Base-by-base conservation (phyloP, 1,284 basidiomycete genomes). In the Mycosarcoma mackinlayi region DNA sequence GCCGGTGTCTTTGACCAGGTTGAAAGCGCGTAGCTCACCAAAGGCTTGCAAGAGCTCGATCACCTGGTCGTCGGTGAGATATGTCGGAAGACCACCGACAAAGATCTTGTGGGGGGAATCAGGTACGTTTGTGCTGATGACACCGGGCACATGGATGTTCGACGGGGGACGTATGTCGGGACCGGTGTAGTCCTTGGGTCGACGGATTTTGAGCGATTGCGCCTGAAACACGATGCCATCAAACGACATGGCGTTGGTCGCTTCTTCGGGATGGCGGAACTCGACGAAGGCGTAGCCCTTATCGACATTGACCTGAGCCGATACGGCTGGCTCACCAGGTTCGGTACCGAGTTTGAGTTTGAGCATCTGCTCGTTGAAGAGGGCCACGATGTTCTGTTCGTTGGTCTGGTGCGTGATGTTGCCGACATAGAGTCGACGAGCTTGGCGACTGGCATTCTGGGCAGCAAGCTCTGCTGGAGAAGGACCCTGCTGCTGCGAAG, bases 51-150 rank as follows among this genome's bases (percentile, higher is more conserved):
- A 86, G 34, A 99, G 84, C 84, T 98, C 96, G 88, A 94, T 92
- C 54, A 98, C 94, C 85, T 98, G 94, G 76, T 97, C 95, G 83
- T 97, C 94, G 74, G 92, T 93, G 34, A 98, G 88, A 84, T 98
- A 97, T 18, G 91, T 88, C 16, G 96, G 96, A 51, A 99, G 85
- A 56, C 94, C 95, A 49, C 96, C 96, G 64, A 99, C 91, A 78
- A 97, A 99, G 64, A 99, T 88, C 86, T 98, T 98, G 88, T 98
- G 94, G 81, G 92, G 91, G 34, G 93, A 93, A 84, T 99, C 96
- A 19, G 94, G 93, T 14, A 97, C 93, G 73, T 93, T 95, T 42
- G 93, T 94, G n/a, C 92, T 94, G 33, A 97, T 91, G 47, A 94
- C 91, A 56, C 94, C 73, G 23, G 94, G 92, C 54, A 96, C 92